Evolutionary conservation across 352 stramenopile species (phyloP), one percentile per base, ranked within the genome.

Genomic region (Phytopythium chamaehyphon): DNA sequence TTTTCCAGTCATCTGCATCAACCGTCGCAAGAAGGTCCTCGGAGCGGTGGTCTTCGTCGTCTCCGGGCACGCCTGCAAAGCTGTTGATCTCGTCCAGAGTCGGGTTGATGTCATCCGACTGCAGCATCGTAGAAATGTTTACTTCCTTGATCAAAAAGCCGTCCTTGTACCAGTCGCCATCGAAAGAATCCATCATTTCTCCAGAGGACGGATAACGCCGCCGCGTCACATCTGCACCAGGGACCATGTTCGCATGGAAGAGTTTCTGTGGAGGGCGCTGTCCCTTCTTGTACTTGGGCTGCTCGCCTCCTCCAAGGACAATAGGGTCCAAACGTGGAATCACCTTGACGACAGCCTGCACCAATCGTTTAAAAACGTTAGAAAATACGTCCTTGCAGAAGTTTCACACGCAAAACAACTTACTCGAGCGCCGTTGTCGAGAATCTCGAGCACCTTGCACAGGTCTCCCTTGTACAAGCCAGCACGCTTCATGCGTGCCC

Each of bases 1-100:
- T 94, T 51, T 94, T 93, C 83, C 85, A 94, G 59, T 91, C 85
- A 23, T 91, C 80, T 11, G 80, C 66, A 45, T 95, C 85, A 14
- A 93, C 77, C 2, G 76, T 78, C 5, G 75, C 64, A 37, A 88
- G 66, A 50, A 90, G 66, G 38, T 90, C 75, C 52, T 92, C 79
- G 12, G 66, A 62, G 18, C 61, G 77, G 24, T 89, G 55, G n/a
- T 86, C 80, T 10, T 83, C 83, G 58, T 88, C 82, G 47, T 76
- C 76, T 22, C 71, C 81, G 11, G 74, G 62, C 22, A 76, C 69
- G 11, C 65, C 75, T 14, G 76, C 82, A 50, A 95, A 95, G 33
- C 87, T 89, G 67, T 95, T 93, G 62, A 95, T 93, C 56, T 95
- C 85, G 47, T 95, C 85, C 16, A 95, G 55, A 22, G 63, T 91